A percentile compares a stretch with the other conserved stretches of the same genome.
Evolutionary conservation across 176 grass and related monocot genomes (phyloP).

Genomic region (Oryza punctata): DNA sequence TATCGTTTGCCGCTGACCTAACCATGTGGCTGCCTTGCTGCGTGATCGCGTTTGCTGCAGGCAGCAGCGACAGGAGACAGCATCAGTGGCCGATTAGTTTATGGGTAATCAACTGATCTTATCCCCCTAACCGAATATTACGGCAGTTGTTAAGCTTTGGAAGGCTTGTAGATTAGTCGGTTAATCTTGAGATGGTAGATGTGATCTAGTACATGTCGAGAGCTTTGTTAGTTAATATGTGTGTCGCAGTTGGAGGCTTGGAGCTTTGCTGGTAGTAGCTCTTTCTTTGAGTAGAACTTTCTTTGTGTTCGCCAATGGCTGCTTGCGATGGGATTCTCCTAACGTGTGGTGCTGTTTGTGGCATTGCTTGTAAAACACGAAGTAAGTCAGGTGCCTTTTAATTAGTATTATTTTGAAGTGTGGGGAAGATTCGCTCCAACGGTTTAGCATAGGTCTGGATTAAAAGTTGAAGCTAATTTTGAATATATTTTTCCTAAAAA

Average conservation of each 20-base stretch:
- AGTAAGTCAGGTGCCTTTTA: neutral
- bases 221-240: neutral
- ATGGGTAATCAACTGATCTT: neutral
- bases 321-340: neutral
- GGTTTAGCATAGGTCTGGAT: neutral
- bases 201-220: neutral
- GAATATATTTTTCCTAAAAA: neutral
- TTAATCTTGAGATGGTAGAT: neutral
- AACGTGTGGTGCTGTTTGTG: neutral
- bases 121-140: neutral
- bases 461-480: neutral
- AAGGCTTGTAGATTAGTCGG: neutral
- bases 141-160: neutral
- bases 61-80: neutral
- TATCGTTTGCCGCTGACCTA: neutral
- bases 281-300: neutral
- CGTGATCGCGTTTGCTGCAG: neutral
- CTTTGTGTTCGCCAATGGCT: neutral
- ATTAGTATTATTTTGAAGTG: neutral
- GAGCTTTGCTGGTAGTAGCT: neutral
- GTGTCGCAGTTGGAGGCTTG: neutral
- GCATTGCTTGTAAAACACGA: neutral
- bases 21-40: neutral
- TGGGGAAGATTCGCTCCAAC: neutral
- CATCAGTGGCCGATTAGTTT: neutral